Conservation (phyloP, 306 rosid species). For the Vachellia collinsii region DNA sequence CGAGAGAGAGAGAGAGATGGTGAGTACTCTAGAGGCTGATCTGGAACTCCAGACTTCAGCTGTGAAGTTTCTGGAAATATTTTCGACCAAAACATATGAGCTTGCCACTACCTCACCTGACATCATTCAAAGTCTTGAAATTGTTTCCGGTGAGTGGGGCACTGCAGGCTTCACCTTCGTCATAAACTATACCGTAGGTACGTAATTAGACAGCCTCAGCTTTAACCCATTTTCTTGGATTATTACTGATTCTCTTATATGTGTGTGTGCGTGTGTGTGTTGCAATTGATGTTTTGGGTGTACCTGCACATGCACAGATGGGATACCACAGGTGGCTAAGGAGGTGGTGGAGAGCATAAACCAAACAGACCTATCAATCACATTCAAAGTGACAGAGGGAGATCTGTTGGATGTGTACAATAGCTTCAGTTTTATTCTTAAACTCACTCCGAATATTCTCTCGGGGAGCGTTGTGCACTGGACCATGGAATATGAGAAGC, state of each 20-base stretch:
- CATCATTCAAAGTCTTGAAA: not conserved
- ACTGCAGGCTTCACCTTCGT: not conserved
- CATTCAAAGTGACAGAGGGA: constrained; percentile 18
- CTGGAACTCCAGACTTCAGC: not conserved
- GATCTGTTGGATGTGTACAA: constrained; percentile 6
- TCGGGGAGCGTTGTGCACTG: not conserved
- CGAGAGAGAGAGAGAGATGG: not conserved
- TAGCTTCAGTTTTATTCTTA: not conserved
- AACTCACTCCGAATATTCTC: not conserved
- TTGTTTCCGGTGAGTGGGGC: not conserved
- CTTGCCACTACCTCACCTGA: not conserved
- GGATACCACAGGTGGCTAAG: not conserved
- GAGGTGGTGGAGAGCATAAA: not conserved
- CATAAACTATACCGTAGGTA: not conserved
- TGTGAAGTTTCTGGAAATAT: not conserved
- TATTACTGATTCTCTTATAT: not conserved
- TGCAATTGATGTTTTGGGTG: too few relatives aligned
- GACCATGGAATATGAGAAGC: constrained; percentile 23
- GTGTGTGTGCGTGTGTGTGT: too few relatives aligned
- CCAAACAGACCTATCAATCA: not conserved
- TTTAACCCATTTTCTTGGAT: not conserved
- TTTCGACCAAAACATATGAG: not conserved
- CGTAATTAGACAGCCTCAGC: not conserved
- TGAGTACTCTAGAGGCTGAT: not conserved
- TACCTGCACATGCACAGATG: not conserved